These are phyloP conservation scores for Candida hungchunana DNA, from an alignment of 805 yeast species.

Conservation along the genomic window DNA sequence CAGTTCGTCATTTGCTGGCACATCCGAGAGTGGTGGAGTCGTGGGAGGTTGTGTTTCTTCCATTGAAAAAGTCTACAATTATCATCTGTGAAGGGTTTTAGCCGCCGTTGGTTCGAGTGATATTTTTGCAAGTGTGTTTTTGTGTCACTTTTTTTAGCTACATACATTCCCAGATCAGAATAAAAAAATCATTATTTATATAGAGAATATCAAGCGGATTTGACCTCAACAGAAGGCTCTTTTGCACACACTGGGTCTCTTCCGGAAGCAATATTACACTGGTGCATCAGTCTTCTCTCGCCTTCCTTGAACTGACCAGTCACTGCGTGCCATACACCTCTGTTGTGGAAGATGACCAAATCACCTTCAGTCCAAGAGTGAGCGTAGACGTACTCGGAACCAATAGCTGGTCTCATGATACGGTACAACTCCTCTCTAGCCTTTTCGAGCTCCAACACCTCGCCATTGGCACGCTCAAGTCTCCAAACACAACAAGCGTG, in stretches of 20 bases:
- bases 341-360: constrained; percentile 78
- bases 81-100: too few relatives aligned
- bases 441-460: constrained; percentile 57
- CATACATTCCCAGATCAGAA: neutral
- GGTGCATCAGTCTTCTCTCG: constrained; percentile 86
- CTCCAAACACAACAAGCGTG: constrained; percentile 84
- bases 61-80: too few relatives aligned
- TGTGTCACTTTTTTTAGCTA: neutral
- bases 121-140: too few relatives aligned
- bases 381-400: constrained; percentile 69
- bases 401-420: constrained; percentile 81
- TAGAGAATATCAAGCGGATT: constrained; percentile 2
- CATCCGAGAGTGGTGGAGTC: neutral
- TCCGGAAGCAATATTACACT: constrained; percentile 87
- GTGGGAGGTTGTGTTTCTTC: neutral
- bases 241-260: constrained; percentile 48
- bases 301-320: constrained; percentile 82
- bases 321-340: constrained; percentile 90
- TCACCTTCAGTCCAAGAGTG: constrained; percentile 85
- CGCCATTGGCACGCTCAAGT: constrained; percentile 52
- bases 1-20: neutral
- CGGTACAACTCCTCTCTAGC: constrained; percentile 70
- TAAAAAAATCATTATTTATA: neutral
- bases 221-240: constrained; percentile 10
- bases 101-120: too few relatives aligned